Evolutionary conservation across 495 filamentous ascomycete genomes (phyloP).

Genomic region (Penicillium pulvis): DNA sequence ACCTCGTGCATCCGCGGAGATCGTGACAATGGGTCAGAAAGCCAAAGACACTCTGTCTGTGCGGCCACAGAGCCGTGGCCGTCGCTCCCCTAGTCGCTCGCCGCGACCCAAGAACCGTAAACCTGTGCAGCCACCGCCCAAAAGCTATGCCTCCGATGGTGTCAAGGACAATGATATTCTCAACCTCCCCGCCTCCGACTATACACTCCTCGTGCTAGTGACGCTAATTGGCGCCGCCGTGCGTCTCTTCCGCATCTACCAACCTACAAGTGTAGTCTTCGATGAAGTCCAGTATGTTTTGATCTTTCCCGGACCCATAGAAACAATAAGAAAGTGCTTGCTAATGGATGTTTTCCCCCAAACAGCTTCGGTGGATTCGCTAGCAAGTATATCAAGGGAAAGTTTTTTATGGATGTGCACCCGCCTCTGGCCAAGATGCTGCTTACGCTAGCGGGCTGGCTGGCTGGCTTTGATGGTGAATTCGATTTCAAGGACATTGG

Average conservation of each 20-base stretch:
- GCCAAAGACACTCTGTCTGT: slow-evolving; percentile 44
- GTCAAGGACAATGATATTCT: slow-evolving; percentile 56
- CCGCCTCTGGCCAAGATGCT: slow-evolving; percentile 96
- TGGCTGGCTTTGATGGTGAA: slow-evolving; percentile 90
- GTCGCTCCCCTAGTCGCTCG: slow-evolving; percentile 45
- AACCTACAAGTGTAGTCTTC: slow-evolving; percentile 95
- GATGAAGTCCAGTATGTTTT: slow-evolving; percentile 93
- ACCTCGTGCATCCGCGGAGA: slow-evolving; percentile 13
- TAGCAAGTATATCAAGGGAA: slow-evolving; percentile 97
- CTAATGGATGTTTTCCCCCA: background rate
- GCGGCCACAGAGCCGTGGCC: slow-evolving; percentile 36
- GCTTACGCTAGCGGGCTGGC: slow-evolving; percentile 91
- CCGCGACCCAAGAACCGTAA: slow-evolving; percentile 47
- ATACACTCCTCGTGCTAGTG: slow-evolving; percentile 68
- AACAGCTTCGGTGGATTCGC: slow-evolving; percentile 94
- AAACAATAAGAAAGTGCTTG: background rate
- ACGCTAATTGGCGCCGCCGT: slow-evolving; percentile 78
- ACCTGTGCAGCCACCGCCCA: slow-evolving; percentile 34
- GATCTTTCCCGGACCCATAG: background rate
- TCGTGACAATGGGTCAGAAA: slow-evolving; percentile 37
- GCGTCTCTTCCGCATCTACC: slow-evolving; percentile 92
- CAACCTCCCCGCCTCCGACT: slow-evolving; percentile 74
- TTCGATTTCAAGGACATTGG: slow-evolving; percentile 99
- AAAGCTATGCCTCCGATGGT: slow-evolving; percentile 56
- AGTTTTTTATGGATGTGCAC: slow-evolving; percentile 99